A percentile compares a stretch with the other conserved stretches of the same genome.
These are phyloP conservation scores for Globisporangium cystogenes DNA, from an alignment of 352 stramenopile species.

Conservation along the genomic window DNA sequence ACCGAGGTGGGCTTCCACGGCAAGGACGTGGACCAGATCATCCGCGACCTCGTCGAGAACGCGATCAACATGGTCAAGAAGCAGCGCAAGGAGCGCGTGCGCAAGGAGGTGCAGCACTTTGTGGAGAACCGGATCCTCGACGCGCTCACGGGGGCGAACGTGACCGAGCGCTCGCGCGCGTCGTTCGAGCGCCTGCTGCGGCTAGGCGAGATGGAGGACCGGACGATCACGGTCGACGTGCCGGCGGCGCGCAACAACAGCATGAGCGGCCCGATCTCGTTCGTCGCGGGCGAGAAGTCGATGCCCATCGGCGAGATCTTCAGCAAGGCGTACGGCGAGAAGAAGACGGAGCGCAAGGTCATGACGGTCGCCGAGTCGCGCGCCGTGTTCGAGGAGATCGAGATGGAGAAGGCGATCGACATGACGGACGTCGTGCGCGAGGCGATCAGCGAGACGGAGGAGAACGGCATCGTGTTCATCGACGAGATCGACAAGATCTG, in stretches of 20 bases:
- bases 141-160: conserved; percentile 89
- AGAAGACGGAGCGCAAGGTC: conserved; percentile 89
- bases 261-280: conserved; percentile 51
- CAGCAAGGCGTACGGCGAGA: conserved; percentile 66
- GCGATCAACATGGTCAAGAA: conserved; percentile 97
- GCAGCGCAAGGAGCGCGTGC: conserved; percentile 89
- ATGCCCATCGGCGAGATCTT: conserved; percentile 67
- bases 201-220: conserved; percentile 75
- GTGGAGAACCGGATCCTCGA: conserved; percentile 96
- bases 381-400: conserved; percentile 93
- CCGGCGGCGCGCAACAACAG: conserved; percentile 42
- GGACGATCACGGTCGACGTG: conserved; percentile 74
- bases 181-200: conserved; percentile 93
- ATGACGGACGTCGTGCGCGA: conserved; percentile 87
- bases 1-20: conserved; percentile 99
- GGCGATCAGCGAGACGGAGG: conserved; percentile 91
- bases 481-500: conserved; percentile 99
- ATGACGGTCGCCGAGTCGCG: conserved; percentile 94
- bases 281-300: conserved; percentile 69
- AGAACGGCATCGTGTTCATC: conserved; percentile 99
- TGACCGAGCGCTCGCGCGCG: conserved; percentile 69
- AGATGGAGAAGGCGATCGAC: conserved; percentile 93
- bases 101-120: conserved; percentile 88
- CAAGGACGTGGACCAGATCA: conserved; percentile 99
- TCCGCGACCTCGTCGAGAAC: conserved; percentile 98